Evolutionary conservation across 805 yeast species (phyloP), one percentile per base, ranked within the genome.

Genomic region (Nakazawaea laoshanensis): DNA sequence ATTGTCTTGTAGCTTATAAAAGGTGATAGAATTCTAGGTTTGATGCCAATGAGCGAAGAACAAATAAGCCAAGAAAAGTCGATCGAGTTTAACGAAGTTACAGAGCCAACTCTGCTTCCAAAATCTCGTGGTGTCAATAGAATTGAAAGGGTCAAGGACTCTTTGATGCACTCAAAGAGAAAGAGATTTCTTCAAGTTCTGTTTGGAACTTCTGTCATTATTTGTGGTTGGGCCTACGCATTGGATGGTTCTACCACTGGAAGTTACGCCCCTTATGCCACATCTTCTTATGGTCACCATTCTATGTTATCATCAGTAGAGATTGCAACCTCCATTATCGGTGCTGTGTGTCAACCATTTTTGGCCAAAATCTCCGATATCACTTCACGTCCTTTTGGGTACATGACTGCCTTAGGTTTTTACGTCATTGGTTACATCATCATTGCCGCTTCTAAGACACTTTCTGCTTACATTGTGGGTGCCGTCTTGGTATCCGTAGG

Each of bases 251-350:
- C 49, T 4, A 57, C 64, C 19, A 53, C 61, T 5, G 48, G 36
- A 19, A 52, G 42, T 36, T 58, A 55, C 36, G 41, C 47, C 8
- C 66, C 67, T n/a, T 56, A 48, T 36, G 54, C 52, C 7, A 44
- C 54, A 11, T 47, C 53, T 4, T 36, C 43, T 25, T 49, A 41
- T 31, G 19, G 33, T 15, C 28, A 36, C 11, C 54, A 49, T 38
- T 42, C 56, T 1, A 37, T 42, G 40, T 30, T 51, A 13, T 39
- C 50, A 5, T 42, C 52, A 16, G 18, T 51, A 12, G 19, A 35
- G 21, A 48, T 47, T 29, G 53, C 54, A 8, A 44, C 44, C 16
- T 24, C 43, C 7, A 39, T 50, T 27, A 48, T 49, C 24, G 27
- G 38, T 7, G 48, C 57, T 21, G 45, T 52, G 20, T 33, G 43